Evolutionary conservation across 805 yeast species (phyloP).

Genomic region (Sugiyamaella lignohabitans): DNA sequence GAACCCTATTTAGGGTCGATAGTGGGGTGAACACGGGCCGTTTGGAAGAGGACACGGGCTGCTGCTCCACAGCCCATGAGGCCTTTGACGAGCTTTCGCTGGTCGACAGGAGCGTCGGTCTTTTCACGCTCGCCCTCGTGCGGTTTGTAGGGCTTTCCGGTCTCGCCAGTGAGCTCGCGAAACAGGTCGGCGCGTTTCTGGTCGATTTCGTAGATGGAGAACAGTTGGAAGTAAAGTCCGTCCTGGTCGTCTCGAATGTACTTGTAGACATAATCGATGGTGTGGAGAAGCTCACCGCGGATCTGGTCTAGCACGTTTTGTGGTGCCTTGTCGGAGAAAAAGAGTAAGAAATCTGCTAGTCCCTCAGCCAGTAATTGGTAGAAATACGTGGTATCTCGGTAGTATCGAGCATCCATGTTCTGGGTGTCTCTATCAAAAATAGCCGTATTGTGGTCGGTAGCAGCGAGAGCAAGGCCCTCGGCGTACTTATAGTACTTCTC

Average conservation of each 20-base stretch:
- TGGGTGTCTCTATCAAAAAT: constrained; percentile 59
- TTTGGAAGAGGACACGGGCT: constrained; percentile 63
- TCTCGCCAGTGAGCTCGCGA: constrained; percentile 48
- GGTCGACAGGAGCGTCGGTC: constrained; percentile 34
- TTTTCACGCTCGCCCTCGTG: constrained; percentile 47
- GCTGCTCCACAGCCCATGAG: constrained; percentile 62
- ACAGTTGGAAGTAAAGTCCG: constrained; percentile 52
- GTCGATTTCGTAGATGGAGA: constrained; percentile 52
- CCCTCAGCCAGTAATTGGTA: constrained; percentile 62
- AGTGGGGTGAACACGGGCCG: constrained; percentile 48
- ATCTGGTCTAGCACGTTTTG: constrained; percentile 29
- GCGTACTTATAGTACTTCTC: constrained; percentile 41
- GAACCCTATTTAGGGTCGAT: background rate
- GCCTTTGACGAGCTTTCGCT: constrained; percentile 40
- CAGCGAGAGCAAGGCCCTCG: constrained; percentile 44
- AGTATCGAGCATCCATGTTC: constrained; percentile 46
- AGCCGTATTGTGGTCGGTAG: constrained; percentile 47
- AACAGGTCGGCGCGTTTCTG: constrained; percentile 46
- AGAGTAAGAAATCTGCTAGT: constrained; percentile 54
- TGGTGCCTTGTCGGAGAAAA: constrained; percentile 38
- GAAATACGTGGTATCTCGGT: constrained; percentile 60
- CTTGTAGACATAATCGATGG: constrained; percentile 50
- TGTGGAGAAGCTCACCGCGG: constrained; percentile 44
- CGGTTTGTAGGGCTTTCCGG: constrained; percentile 41
- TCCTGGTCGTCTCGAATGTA: constrained; percentile 52